Evolutionary conservation across 2,329 filamentous ascomycete species (phyloP), one percentile per base, ranked within the genome.

Genomic region (Lecanicillium sp.): DNA sequence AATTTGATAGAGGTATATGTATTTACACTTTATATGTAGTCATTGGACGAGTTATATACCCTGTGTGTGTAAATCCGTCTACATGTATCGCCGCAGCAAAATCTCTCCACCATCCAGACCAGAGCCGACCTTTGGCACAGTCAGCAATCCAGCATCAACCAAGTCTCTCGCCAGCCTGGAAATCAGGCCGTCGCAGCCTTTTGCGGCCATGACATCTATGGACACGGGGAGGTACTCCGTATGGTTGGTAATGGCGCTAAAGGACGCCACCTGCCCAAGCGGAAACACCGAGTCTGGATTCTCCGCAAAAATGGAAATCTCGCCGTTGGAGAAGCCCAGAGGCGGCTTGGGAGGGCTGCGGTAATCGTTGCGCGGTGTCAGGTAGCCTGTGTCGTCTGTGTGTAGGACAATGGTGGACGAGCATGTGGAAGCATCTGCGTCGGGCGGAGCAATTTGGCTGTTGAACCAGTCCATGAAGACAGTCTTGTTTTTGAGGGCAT

Each of bases 171-270:
- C 69, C 37, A 79, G 51, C 33, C 61, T 65, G 29, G 70, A 72
- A 19, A 79, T 49, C 60, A 79, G 63, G 0, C 71, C 69, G 55
- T 80, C 77, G 44, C 77, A 81, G 0, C 75, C 74, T 44, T 68
- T 70, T 1, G 72, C 69, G 0, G 65, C 74, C 55, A 79, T 55
- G 14, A 80, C 59, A 44, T 75, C 64, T 1, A 78, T 65, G 1
- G 71, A 67, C 0, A 81, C 74, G 0, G 76, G 77, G 29, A 79
- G 50, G 35, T 57, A 58, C 46, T 72, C 69, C 10, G 60, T 59
- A 32, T 69, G 67, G 4, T 64, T 59, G 1, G 63, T 66, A 6
- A 74, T 59, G 9, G 29, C 35, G 37, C 58, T 61, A 29, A 32
- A 43, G 3, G 48, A 47, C 1, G 47, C 41, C 1, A 60, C 51